Evolutionary conservation across 2,329 filamentous ascomycete genomes (phyloP).

Genomic region (Calcarisporium arbuscula): DNA sequence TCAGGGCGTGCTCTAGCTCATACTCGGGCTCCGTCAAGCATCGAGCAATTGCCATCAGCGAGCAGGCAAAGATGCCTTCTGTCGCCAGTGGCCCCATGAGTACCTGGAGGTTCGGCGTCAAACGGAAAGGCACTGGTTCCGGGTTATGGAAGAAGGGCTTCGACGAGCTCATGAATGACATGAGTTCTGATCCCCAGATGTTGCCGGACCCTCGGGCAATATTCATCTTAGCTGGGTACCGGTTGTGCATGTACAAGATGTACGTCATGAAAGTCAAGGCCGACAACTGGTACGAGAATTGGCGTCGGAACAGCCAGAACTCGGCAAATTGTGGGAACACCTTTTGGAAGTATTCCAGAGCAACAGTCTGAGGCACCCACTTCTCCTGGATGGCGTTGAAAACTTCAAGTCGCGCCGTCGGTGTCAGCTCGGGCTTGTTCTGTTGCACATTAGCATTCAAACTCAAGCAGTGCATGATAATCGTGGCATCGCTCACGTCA

Average conservation of each 20-base stretch:
- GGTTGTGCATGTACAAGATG: constrained; percentile 92
- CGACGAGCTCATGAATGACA: constrained; percentile 77
- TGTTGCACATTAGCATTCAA: constrained; percentile 29
- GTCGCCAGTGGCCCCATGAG: constrained; percentile 94
- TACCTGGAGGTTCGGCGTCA: constrained; percentile 92
- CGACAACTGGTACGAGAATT: constrained; percentile 94
- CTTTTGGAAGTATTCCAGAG: constrained; percentile 81
- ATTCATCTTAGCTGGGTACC: constrained; percentile 92
- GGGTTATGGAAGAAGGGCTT: constrained; percentile 92
- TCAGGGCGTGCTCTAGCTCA: constrained; percentile 91
- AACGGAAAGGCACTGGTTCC: constrained; percentile 92
- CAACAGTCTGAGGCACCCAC: constrained; percentile 77
- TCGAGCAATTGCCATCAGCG: constrained; percentile 92
- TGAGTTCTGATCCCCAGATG: constrained; percentile 92
- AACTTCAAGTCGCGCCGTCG: constrained; percentile 78
- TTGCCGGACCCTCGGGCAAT: constrained; percentile 84
- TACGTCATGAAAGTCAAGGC: constrained; percentile 98
- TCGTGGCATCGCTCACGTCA: constrained; percentile 12
- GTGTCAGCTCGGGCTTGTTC: constrained; percentile 62
- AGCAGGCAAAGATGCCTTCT: constrained; percentile 92
- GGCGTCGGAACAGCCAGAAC: constrained; percentile 97
- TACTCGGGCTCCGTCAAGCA: constrained; percentile 84
- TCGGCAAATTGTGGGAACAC: constrained; percentile 85
- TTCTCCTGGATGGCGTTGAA: constrained; percentile 91
- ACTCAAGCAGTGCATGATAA: no score